Percentiles rank a stretch among this genome's conserved stretches.
Conservation (phyloP, 2,329 filamentous ascomycete species). For the Pseudocercospora crystallina region DNA sequence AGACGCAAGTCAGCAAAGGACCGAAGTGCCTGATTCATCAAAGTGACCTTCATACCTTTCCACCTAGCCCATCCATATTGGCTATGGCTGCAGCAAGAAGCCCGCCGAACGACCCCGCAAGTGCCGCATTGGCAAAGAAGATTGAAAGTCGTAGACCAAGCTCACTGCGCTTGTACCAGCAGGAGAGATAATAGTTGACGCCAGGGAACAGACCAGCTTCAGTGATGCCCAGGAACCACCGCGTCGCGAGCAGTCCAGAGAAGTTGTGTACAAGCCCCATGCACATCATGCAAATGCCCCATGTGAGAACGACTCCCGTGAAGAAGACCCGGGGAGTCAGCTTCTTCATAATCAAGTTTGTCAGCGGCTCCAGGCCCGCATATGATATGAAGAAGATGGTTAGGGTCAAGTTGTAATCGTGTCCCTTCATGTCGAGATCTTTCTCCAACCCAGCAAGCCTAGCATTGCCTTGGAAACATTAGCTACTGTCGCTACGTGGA, state of each 20-base stretch:
- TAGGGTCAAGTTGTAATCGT: constrained; percentile 71
- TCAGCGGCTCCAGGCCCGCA: constrained; percentile 72
- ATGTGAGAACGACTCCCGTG: constrained; percentile 72
- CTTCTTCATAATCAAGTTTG: constrained; percentile 75
- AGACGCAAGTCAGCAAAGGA: too few relatives aligned
- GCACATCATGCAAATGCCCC: constrained; percentile 49
- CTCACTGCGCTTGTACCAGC: constrained; percentile 78
- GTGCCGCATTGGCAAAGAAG: constrained; percentile 79
- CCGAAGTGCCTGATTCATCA: too few relatives aligned
- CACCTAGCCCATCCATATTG: constrained; percentile 65
- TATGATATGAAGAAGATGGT: constrained; percentile 89
- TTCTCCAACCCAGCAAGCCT: constrained; percentile 56
- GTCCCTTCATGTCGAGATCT: constrained; percentile 62
- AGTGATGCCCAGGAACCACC: constrained; percentile 33
- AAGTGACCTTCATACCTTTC: constrained; percentile 30
- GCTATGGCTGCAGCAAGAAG: constrained; percentile 70
- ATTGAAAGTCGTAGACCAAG: constrained; percentile 76
- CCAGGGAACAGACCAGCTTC: constrained; percentile 58
- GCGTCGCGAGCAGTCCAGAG: constrained; percentile 26
- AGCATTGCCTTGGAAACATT: constrained; percentile 54
- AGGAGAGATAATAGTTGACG: constrained; percentile 76
- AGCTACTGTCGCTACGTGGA: neutral
- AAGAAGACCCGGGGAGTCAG: constrained; percentile 70
- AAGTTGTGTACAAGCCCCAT: constrained; percentile 27
- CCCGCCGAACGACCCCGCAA: constrained; percentile 76